Base-by-base conservation (phyloP, 352 stramenopile genomes). In the Phytophthora ohioensis region DNA sequence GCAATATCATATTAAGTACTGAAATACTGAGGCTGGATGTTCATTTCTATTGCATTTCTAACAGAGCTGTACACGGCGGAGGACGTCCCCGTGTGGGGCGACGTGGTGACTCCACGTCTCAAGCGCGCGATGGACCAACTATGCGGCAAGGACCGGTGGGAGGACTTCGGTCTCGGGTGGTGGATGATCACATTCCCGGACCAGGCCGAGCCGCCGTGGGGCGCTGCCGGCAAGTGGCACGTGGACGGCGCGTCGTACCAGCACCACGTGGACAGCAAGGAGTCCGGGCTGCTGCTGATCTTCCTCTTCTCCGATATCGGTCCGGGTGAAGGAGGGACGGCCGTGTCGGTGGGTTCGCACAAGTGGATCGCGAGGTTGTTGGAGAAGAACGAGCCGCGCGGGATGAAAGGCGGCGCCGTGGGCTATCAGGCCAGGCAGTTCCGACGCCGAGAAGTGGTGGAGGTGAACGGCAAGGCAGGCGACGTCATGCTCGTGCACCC, bases 151-250 rank as follows among this genome's bases (percentile, higher is more conserved):
- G 71, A 73, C 12, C 64, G 73, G 7, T 96, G 86, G 86, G 64
- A 89, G 39, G 63, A 80, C 21, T 89, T 96, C 52, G 85, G 82
- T n/a, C 88, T 88, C 36, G 89, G 89, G 13, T 95, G 87, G 89
- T 95, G 88, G 89, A 90, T 93, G 64, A 66, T 95, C 55, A 95
- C 89, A 36, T 96, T 95, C 58, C 87, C 88, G 7, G 67, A 78
- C 4, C 82, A 89, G 38, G 46, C 67, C 0, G 54, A 79, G 42
- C 69, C 71, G 32, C 84, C 87, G 17, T 95, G 87, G 88, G 79
- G 51, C 5, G 71, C 85, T 47, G 86, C 87, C 1, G 88, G 88
- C 30, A 90, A 89, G 58, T 96, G 88, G 88, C 88, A 96, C 59
- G 81, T 95, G 15, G 88, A 95, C 71, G 88, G 88, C 27, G 84